Conservation (phyloP, 208 protist species). For the Trypanosoma lewisi region DNA sequence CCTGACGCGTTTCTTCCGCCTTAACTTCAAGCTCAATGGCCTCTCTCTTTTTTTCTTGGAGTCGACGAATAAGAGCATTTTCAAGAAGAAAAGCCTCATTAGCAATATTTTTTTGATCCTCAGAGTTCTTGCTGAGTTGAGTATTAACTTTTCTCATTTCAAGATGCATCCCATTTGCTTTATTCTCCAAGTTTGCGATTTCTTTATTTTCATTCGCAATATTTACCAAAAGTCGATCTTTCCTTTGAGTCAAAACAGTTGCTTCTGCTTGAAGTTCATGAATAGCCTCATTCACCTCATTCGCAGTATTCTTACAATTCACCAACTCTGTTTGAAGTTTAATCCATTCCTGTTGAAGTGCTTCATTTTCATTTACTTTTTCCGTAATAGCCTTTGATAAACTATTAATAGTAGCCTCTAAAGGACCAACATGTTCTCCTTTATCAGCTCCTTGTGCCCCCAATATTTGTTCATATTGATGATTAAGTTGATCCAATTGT, state of each 20-base stretch:
- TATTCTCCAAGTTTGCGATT: conserved; percentile 71
- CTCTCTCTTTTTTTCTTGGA: conserved; percentile 91
- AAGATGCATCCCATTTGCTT: conserved; percentile 88
- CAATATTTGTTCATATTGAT: conserved; percentile 90
- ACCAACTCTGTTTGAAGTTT: conserved; percentile 94
- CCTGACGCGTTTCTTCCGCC: conserved; percentile 71
- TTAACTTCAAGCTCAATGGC: conserved; percentile 86
- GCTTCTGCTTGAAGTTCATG: conserved; percentile 81
- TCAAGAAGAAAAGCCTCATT: conserved; percentile 93
- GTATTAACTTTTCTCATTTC: conserved; percentile 94
- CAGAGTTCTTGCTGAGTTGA: conserved; percentile 82
- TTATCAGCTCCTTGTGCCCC: conserved; percentile 59
- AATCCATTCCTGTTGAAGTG: conserved; percentile 95
- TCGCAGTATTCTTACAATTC: conserved; percentile 86
- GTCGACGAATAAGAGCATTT: conserved; percentile 81
- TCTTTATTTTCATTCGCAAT: conserved; percentile 79
- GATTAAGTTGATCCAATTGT: conserved; percentile 95
- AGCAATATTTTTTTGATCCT: conserved; percentile 65
- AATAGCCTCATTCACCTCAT: conserved; percentile 85
- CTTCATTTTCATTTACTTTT: conserved; percentile 89
- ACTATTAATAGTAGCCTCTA: conserved; percentile 95
- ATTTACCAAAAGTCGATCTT: conserved; percentile 75
- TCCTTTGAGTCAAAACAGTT: conserved; percentile 91
- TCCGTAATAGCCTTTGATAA: conserved; percentile 90
- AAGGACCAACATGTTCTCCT: conserved; percentile 90